A percentile compares a stretch with the other conserved stretches of the same genome.
phyloP scores from a whole-genome alignment of 1,284 basidiomycete species.

The Leucoagaricus sp. region DNA sequence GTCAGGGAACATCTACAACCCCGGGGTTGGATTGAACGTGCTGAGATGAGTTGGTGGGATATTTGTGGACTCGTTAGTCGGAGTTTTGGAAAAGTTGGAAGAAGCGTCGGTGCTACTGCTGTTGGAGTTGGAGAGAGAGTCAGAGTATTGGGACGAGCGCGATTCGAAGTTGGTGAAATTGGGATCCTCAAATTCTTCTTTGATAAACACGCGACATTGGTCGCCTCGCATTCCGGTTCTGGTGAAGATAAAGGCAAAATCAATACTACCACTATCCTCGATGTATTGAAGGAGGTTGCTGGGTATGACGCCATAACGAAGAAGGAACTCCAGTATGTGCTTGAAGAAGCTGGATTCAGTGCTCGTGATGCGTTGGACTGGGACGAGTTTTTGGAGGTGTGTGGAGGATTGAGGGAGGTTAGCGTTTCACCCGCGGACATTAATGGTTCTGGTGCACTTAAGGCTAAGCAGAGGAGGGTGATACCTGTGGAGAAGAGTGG shows the following conservation, averaged over 20 bases:
- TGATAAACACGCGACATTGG: conserved; percentile 32
- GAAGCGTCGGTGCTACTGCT: background rate
- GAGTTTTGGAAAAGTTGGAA: background rate
- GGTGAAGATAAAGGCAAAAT: conserved; percentile 30
- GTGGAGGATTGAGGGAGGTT: conserved; percentile 73
- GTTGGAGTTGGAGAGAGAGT: background rate
- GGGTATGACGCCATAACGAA: conserved; percentile 43
- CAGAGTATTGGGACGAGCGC: conserved; percentile 27
- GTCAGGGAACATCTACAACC: background rate
- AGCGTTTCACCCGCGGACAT: conserved; percentile 52
- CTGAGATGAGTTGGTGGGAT: background rate
- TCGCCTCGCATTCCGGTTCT: background rate
- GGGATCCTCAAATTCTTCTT: conserved; percentile 63
- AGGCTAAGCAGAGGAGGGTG: conserved; percentile 47
- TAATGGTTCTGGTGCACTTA: conserved; percentile 5
- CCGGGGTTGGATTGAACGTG: background rate
- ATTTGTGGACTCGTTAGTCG: background rate
- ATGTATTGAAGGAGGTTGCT: conserved; percentile 6
- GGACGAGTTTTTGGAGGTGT: conserved; percentile 83
- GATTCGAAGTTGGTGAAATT: conserved; percentile 72
- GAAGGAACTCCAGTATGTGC: conserved; percentile 71
- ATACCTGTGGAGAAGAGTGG: conserved; percentile 89
- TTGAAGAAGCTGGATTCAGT: conserved; percentile 74
- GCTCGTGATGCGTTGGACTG: conserved; percentile 59
- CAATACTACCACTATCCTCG: conserved; percentile 24